Evolutionary conservation across 192 early-diverging fungal genomes (phyloP), one percentile per base, ranked within the genome.

Genomic region (Dimargaris verticillata): DNA sequence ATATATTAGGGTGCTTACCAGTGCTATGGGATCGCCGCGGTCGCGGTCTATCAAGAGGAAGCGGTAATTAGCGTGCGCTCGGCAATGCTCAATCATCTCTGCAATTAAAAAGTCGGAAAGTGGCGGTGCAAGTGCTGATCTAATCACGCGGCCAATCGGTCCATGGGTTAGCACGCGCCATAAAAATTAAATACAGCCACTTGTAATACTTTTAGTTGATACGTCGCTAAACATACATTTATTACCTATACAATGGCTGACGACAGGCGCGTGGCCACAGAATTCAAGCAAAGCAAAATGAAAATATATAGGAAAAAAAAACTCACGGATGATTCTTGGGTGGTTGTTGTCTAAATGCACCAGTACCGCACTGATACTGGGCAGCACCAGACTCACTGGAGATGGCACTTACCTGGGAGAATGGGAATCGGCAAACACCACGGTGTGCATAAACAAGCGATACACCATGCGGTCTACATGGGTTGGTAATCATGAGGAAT

Each of bases 11-110:
- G 2, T 38, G 33, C 51, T 52, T 52, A 52, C 51, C 51, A 59
- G 25, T 13, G 38, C 57, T 33, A 43, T 20, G 13, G 57, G 57
- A 10, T 59, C 11, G n/a, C 25, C n/a, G 13, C n/a, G 41, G 57
- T 33, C 38, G n/a, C 42, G 38, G 5, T 18, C 18, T 28, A 24
- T 42, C 26, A 59, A 15, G 4, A 25, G 17, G 43, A 44, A 59
- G 5, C 57, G 57, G 57, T 59, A 59, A 43, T 59, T 59, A 18
- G 57, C 57, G 18, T 59, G 57, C 7, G 57, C 57, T 18, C 42
- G 33, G 43, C 57, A 28, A 20, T 22, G 24, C 25, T 59, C 57
- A 24, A 59, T 33, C 43, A 59, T 42, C 20, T 59, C 57, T 11
- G 57, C 57, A n/a, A 44, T 38, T 17, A 43, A 4, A 41, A 44